Conservation (phyloP, 352 stramenopile species). For the Pythium grandisporangium region DNA sequence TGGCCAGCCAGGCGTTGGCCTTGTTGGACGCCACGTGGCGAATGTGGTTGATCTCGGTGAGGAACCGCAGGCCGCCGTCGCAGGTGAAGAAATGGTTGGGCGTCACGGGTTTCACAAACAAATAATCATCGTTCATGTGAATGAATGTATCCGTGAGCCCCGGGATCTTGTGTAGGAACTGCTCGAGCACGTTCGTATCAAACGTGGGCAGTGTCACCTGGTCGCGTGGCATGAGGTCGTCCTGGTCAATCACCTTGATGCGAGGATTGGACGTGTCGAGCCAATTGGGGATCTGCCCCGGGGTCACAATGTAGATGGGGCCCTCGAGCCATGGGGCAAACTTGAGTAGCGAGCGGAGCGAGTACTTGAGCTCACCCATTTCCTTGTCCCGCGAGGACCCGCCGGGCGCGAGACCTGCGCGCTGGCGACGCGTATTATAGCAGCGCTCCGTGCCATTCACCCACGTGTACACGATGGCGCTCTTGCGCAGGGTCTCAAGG, state of each 20-base stretch:
- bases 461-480: slow-evolving; percentile 81
- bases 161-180: slow-evolving; percentile 81
- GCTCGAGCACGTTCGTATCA: slow-evolving; percentile 82
- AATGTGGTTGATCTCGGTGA: slow-evolving; percentile 83
- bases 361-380: slow-evolving; percentile 85
- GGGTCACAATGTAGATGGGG: slow-evolving; percentile 79
- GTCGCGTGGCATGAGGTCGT: slow-evolving; percentile 57
- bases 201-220: slow-evolving; percentile 58
- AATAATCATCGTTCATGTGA: slow-evolving; percentile 86
- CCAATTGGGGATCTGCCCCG: slow-evolving; percentile 76
- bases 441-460: slow-evolving; percentile 74
- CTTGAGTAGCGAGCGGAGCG: slow-evolving; percentile 68
- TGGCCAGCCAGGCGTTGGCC: slow-evolving; percentile 63
- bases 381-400: slow-evolving; percentile 71
- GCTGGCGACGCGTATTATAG: slow-evolving; percentile 57
- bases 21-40: slow-evolving; percentile 54
- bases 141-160: slow-evolving; percentile 83
- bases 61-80: slow-evolving; percentile 54
- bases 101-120: slow-evolving; percentile 72
- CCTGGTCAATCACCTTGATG: slow-evolving; percentile 66
- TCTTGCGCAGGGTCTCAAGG: slow-evolving; percentile 46
- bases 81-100: slow-evolving; percentile 83
- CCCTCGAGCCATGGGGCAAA: slow-evolving; percentile 72
- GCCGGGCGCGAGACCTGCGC: slow-evolving; percentile 38
- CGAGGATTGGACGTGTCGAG: slow-evolving; percentile 59